phyloP scores from a whole-genome alignment of 257 asterid genomes.

The Nicotiana tomentosiformis region DNA sequence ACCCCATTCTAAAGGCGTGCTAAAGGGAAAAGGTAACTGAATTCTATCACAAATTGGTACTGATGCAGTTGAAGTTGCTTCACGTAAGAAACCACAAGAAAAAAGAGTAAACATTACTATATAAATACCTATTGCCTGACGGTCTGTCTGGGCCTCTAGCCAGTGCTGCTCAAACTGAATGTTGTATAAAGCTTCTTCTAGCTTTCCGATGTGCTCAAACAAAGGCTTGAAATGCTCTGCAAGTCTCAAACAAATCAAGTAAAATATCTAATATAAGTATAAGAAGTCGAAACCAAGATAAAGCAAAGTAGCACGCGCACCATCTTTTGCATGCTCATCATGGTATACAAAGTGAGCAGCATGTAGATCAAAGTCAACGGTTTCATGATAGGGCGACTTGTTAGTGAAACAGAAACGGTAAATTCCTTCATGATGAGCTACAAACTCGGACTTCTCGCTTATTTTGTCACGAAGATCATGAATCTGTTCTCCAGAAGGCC shows the following conservation, averaged over 20 bases:
- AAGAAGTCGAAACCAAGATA: neutral
- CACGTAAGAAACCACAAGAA: neutral
- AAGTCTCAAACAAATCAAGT: slow-evolving; percentile 10
- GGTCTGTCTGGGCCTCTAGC: slow-evolving; percentile 40
- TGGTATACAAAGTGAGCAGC: slow-evolving; percentile 69
- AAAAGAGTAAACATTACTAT: neutral
- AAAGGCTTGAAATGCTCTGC: slow-evolving; percentile 95
- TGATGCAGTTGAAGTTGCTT: neutral
- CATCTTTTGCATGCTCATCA: slow-evolving; percentile 96
- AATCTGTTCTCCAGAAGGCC: slow-evolving; percentile 82
- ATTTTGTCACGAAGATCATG: slow-evolving; percentile 76
- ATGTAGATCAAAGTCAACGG: slow-evolving; percentile 82
- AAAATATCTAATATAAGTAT: neutral
- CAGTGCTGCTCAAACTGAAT: slow-evolving; percentile 56
- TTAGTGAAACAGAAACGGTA: slow-evolving; percentile 85
- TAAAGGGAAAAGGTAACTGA: neutral
- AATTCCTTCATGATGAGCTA: slow-evolving; percentile 72
- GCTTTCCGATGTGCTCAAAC: slow-evolving; percentile 84
- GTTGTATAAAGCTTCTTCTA: slow-evolving; percentile 87
- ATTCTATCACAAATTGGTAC: neutral
- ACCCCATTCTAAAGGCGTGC: neutral
- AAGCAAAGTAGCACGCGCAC: slow-evolving; percentile 24
- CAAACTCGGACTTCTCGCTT: slow-evolving; percentile 79
- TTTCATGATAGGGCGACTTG: slow-evolving; percentile 91
- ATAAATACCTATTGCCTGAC: slow-evolving; percentile 57